Evolutionary conservation across 768 basidiomycete genomes (phyloP).

Genomic region (Macrolepiota dolichaula): DNA sequence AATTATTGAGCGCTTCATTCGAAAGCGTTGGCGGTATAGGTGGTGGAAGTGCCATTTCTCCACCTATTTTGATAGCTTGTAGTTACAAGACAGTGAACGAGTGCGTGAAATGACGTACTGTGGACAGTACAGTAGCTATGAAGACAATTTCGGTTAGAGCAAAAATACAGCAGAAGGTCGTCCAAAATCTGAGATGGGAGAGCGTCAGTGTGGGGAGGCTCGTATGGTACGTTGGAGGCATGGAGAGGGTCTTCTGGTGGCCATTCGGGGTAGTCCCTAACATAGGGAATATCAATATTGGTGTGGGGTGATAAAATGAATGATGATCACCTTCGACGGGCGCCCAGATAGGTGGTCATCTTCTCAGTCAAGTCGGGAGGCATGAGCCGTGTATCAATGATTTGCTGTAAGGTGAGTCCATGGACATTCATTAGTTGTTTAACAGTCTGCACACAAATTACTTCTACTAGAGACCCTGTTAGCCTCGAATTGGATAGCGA

Average conservation of each 20-base stretch:
- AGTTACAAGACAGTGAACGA: no score
- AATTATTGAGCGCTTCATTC: conserved; percentile 17
- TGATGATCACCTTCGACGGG: background rate
- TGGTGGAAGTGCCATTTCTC: conserved; percentile 26
- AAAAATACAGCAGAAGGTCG: conserved; percentile 42
- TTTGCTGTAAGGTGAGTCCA: conserved; percentile 35
- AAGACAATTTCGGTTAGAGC: conserved; percentile 49
- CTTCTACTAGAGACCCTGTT: conserved; percentile 34
- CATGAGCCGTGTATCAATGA: conserved; percentile 48
- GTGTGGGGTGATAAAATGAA: background rate
- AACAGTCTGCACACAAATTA: conserved; percentile 46
- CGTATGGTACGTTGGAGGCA: conserved; percentile 11
- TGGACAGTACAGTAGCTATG: conserved; percentile 49
- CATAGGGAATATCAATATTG: background rate
- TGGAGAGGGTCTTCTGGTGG: conserved; percentile 14
- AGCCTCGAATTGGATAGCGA: background rate
- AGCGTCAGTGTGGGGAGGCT: conserved; percentile 4
- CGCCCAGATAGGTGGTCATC: conserved; percentile 4
- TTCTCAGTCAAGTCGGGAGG: conserved; percentile 21
- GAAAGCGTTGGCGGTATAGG: conserved; percentile 19
- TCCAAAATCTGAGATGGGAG: conserved; percentile 22
- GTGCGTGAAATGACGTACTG: conserved; percentile 27
- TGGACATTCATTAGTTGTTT: conserved; percentile 37
- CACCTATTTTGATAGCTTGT: conserved; percentile 12
- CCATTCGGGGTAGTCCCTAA: conserved; percentile 31